phyloP scores from a whole-genome alignment of 352 stramenopile genomes.

The Pythium coloratum region DNA sequence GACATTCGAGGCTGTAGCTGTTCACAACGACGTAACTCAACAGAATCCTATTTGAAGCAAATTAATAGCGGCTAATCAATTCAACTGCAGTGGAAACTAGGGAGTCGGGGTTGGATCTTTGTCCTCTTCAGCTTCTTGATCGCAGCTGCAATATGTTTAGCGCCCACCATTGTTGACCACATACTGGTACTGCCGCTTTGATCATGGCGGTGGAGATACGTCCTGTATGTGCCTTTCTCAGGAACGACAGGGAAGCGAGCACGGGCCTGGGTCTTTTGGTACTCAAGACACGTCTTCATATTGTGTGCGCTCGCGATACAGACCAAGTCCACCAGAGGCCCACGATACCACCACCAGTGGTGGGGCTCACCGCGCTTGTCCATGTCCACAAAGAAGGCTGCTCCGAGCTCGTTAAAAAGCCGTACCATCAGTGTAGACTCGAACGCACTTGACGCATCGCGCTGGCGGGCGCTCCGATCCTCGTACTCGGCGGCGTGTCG shows the following conservation, averaged over 20 bases:
- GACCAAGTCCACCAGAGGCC: conserved; percentile 1
- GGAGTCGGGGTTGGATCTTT: not conserved
- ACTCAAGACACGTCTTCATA: conserved; percentile 5
- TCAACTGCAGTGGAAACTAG: no score
- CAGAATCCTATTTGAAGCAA: no score
- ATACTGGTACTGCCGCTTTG: conserved; percentile 6
- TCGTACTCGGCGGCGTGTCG: not conserved
- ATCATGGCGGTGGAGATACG: not conserved
- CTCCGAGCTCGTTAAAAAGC: conserved; percentile 15
- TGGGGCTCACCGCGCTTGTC: not conserved
- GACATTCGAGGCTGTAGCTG: no score
- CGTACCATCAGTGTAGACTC: conserved; percentile 6
- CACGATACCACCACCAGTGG: conserved; percentile 24
- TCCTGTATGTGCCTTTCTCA: not conserved
- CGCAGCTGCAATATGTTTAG: not conserved
- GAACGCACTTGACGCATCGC: not conserved
- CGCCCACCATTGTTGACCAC: conserved; percentile 4
- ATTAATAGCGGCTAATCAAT: no score
- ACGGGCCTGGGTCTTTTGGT: conserved; percentile 6
- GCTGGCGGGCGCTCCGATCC: conserved; percentile 10
- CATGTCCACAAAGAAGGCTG: conserved; percentile 23
- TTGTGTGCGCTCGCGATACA: conserved; percentile 1
- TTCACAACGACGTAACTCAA: no score
- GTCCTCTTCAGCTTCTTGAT: not conserved
- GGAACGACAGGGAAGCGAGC: conserved; percentile 4